phyloP scores from a whole-genome alignment of 169 alveolate genomes.

The Besnoitia besnoiti region DNA sequence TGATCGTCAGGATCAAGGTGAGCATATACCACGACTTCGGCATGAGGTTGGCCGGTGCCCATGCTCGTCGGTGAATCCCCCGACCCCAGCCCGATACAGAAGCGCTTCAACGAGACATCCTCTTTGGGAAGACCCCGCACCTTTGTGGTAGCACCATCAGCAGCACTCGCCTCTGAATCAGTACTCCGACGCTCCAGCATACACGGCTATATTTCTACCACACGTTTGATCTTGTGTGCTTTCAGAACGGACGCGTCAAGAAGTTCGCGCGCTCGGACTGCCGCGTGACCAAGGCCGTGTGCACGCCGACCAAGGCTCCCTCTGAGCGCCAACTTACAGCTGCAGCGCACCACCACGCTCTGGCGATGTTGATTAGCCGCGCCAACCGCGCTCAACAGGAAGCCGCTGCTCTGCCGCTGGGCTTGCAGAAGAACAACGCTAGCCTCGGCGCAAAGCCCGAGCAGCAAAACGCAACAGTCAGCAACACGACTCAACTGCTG shows the following conservation, averaged over 20 bases:
- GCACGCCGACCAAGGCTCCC: not conserved
- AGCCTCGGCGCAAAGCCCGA: not conserved
- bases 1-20: not conserved
- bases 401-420: not conserved
- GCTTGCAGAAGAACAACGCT: not conserved
- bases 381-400: not conserved
- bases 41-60: not conserved
- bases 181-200: no score
- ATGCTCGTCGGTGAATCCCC: no score
- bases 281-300: not conserved
- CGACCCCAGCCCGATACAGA: no score
- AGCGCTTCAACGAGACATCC: no score
- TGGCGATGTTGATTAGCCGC: not conserved
- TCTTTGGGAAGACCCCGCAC: no score
- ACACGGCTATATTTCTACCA: no score
- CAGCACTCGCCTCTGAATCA: no score
- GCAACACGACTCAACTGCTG: not conserved
- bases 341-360: not conserved
- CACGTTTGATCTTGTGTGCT: not conserved
- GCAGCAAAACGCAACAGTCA: not conserved
- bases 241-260: slow-evolving; percentile 26
- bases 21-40: not conserved
- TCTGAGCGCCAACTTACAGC: not conserved
- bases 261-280: not conserved
- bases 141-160: no score